These are phyloP conservation scores for Cicer bijugum DNA, from an alignment of 306 rosid genomes.

Conservation along the genomic window DNA sequence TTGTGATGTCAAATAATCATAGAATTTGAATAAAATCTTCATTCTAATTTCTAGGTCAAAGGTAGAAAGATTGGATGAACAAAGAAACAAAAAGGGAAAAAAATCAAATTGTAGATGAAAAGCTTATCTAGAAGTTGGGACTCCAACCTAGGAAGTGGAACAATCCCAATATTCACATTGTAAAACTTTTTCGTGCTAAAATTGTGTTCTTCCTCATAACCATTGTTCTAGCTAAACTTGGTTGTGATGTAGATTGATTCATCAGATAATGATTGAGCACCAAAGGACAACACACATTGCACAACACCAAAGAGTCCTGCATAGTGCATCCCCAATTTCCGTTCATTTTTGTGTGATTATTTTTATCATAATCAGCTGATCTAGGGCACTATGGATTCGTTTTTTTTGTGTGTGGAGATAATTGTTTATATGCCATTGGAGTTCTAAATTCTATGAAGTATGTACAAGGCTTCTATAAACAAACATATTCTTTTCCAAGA, in stretches of 20 bases:
- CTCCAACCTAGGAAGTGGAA: slow-evolving; percentile 17
- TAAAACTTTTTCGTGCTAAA: slow-evolving; percentile 13
- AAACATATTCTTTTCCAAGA: neutral
- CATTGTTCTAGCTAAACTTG: slow-evolving; percentile 20
- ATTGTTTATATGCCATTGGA: slow-evolving; percentile 5
- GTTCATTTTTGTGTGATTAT: slow-evolving; percentile 5
- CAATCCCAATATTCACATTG: slow-evolving; percentile 2
- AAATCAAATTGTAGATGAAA: neutral
- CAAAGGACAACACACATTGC: slow-evolving; percentile 11
- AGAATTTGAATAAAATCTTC: slow-evolving; percentile 21
- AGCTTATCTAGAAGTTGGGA: slow-evolving; percentile 27
- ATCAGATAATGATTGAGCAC: slow-evolving; percentile 20
- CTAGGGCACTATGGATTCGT: slow-evolving; percentile 18
- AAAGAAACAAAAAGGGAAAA: slow-evolving; percentile 2
- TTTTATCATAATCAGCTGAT: slow-evolving; percentile 9
- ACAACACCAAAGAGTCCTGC: neutral
- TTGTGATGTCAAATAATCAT: neutral
- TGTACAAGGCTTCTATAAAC: slow-evolving; percentile 21
- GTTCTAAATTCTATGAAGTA: slow-evolving; percentile 31
- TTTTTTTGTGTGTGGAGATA: neutral
- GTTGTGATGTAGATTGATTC: slow-evolving; percentile 14
- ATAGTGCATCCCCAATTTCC: slow-evolving; percentile 14
- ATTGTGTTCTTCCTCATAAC: neutral
- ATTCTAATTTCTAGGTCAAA: slow-evolving; percentile 2
- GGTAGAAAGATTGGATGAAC: slow-evolving; percentile 18